phyloP scores from a whole-genome alignment of 2,329 filamentous ascomycete species.

The Epichloe hybrida region DNA sequence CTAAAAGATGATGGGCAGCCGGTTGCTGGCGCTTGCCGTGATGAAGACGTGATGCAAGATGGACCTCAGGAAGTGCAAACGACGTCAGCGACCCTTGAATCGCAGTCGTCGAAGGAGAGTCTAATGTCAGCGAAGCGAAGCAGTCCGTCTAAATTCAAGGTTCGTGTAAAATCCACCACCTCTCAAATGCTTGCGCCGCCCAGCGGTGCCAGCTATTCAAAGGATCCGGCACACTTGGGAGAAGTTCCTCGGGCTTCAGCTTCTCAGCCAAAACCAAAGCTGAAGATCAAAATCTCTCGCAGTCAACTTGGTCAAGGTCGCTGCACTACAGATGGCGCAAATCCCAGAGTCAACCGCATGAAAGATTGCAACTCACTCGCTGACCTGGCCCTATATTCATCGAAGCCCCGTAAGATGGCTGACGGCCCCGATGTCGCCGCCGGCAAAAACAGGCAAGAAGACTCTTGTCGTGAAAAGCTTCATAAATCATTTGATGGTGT shows the following conservation, averaged over 20 bases:
- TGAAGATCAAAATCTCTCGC: conserved; percentile 22
- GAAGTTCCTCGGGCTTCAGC: background rate
- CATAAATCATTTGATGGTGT: conserved; percentile 3
- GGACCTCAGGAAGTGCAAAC: background rate
- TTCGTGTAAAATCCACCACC: conserved; percentile 14
- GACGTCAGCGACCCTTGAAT: too few species aligned
- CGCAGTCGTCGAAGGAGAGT: background rate
- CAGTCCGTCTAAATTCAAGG: conserved; percentile 15
- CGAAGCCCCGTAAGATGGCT: background rate
- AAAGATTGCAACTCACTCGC: conserved; percentile 21
- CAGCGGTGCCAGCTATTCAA: background rate
- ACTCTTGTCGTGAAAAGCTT: background rate
- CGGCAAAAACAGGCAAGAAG: background rate
- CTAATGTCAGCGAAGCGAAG: background rate
- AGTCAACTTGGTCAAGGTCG: conserved; percentile 13
- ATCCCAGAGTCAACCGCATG: conserved; percentile 12
- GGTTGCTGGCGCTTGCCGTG: background rate
- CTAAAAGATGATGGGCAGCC: background rate
- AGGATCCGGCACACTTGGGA: background rate
- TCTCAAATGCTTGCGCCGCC: conserved; percentile 5
- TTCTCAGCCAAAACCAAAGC: conserved; percentile 12
- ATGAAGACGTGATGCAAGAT: background rate
- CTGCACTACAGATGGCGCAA: conserved; percentile 5
- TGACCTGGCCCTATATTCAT: conserved; percentile 13
- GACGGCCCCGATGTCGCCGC: background rate